Evolutionary conservation across 2,329 filamentous ascomycete genomes (phyloP).

Genomic region (Alternaria viburni): DNA sequence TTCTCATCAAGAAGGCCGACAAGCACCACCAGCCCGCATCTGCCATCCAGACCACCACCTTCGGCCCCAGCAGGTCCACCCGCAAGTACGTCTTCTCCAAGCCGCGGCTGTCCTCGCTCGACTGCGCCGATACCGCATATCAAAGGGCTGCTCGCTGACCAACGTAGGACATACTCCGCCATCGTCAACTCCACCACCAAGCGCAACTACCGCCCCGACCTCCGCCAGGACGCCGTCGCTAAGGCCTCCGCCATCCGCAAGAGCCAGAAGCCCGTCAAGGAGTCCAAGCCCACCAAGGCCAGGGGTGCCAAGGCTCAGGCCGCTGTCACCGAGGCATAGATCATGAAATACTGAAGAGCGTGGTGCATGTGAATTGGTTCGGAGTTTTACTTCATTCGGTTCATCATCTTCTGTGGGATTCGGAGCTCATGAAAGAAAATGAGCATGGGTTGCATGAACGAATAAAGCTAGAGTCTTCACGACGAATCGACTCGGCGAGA

Average conservation of each 20-base stretch:
- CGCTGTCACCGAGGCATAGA: slow-evolving; percentile 55
- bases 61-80: slow-evolving; percentile 73
- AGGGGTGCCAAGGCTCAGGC: slow-evolving; percentile 81
- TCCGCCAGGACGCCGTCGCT: slow-evolving; percentile 71
- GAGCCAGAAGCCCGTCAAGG: slow-evolving; percentile 80
- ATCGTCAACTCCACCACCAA: slow-evolving; percentile 84
- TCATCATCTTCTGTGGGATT: slow-evolving; percentile 20
- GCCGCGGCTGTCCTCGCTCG: not conserved
- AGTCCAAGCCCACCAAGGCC: slow-evolving; percentile 73
- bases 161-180: slow-evolving; percentile 76
- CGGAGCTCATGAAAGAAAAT: slow-evolving; percentile 16
- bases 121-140: not conserved
- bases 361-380: slow-evolving; percentile 15
- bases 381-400: slow-evolving; percentile 31
- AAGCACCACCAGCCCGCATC: slow-evolving; percentile 75
- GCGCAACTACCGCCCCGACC: slow-evolving; percentile 74
- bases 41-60: slow-evolving; percentile 68
- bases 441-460: slow-evolving; percentile 16
- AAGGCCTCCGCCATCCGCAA: slow-evolving; percentile 85
- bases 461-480: slow-evolving; percentile 14
- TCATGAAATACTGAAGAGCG: slow-evolving; percentile 10
- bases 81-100: slow-evolving; percentile 71
- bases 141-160: slow-evolving; percentile 3
- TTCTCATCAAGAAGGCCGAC: slow-evolving; percentile 84
- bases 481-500: slow-evolving; percentile 15